Evolutionary conservation across 2,329 filamentous ascomycete species (phyloP), one percentile per base, ranked within the genome.

Genomic region (Colletotrichum spaethianum): DNA sequence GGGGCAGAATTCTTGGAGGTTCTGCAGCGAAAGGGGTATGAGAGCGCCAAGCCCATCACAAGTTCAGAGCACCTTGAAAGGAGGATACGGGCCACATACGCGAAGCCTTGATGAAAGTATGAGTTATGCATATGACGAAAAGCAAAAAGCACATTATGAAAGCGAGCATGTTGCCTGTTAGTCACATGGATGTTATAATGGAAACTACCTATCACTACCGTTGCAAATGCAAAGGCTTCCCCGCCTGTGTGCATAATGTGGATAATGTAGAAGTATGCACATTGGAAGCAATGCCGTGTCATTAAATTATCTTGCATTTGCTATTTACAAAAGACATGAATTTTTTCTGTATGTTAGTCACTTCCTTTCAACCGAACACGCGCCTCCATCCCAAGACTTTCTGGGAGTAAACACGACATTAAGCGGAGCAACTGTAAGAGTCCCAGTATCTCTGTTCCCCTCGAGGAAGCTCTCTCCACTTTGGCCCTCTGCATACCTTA

Each of bases 81-180:
- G 12, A 63, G 73, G 23, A 74, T 74, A 61, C 59, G 48, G 5
- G 73, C 73, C 3, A 73, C 73, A 18, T 74, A 74, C 20, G 52
- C 62, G 20, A 67, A 38, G 31, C 5, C 5, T 23, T 64, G 18
- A 64, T 1, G 8, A 4, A 28, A 11, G 2, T 14, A 2, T 33
- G 28, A 4, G 26, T 14, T 23, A 26, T 28, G 18, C n/a, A n/a
- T n/a, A 14, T 7, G 5, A 18, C 40, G 14, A 31, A 26, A 18
- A 31, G n/a, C 14, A 5, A 18, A n/a, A 11, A n/a, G 14, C 9
- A 14, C 9, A 16, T 26, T 18, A 46, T 46, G 26, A 42, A 26
- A 33, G 56, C 56, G 18, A 31, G 16, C 26, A 16, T 23, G 4
- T n/a, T 33, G 5, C 2, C 26, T 9, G 7, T 31, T 9, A 20